Conservation (phyloP, 805 yeast genomes). For the Yarrowia sp. region DNA sequence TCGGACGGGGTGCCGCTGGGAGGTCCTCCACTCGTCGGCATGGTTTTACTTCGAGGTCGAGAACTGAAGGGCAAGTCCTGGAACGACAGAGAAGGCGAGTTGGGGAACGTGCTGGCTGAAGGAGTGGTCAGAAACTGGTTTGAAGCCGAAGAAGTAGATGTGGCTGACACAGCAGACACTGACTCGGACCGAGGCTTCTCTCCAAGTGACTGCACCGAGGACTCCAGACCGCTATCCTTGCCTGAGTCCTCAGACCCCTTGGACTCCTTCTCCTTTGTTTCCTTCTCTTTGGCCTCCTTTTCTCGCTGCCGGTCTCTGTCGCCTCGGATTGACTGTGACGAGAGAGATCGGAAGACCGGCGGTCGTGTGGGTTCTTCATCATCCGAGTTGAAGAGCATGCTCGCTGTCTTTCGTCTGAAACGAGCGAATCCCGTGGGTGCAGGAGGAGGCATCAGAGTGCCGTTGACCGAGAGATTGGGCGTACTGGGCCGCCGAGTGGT, state of each 20-base stretch:
- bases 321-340: constrained; percentile 22
- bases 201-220: too few species aligned
- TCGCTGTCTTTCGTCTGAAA: constrained; percentile 22
- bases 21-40: constrained; percentile 16
- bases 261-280: not conserved
- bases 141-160: not conserved
- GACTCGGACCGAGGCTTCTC: constrained; percentile 11
- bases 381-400: constrained; percentile 32
- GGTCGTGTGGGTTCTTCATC: constrained; percentile 27
- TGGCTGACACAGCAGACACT: not conserved
- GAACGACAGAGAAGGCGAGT: constrained; percentile 24
- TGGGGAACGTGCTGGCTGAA: not conserved
- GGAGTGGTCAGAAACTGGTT: constrained; percentile 18
- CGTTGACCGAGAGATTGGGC: not conserved
- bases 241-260: not conserved
- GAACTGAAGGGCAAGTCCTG: constrained; percentile 26
- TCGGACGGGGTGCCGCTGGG: not conserved
- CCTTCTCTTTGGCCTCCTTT: not conserved
- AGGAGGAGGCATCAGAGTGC: constrained; percentile 18
- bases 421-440: constrained; percentile 25
- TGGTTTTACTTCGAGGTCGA: constrained; percentile 23
- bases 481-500: constrained; percentile 10
- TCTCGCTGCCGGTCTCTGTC: not conserved
- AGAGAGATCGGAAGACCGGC: constrained; percentile 20
- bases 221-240: too few species aligned